Evolutionary conservation across 73 alveolate species (phyloP), one percentile per base, ranked within the genome.

Genomic region (Loxodes magnus): DNA sequence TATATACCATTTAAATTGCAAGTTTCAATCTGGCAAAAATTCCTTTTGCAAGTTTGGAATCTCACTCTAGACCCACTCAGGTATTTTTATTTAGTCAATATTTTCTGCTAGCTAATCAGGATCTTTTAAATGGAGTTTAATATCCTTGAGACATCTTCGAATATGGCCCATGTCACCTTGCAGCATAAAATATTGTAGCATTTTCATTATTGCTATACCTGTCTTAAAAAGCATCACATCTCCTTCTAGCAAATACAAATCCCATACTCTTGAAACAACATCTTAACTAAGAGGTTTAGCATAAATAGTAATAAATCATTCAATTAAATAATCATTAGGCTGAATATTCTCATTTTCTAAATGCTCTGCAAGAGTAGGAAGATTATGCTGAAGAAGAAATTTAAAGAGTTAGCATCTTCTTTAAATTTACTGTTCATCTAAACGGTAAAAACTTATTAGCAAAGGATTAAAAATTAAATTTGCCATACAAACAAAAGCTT

Each of bases 251-350:
- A 70, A 60, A 33, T 33, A 33, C 38, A 79, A 64, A 55, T 85
- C 96, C 93, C 96, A 85, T 15, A 85, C 77, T 65, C 93, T 67
- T 22, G 74, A 49, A 28, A 81, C 69, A 17, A 75, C 54, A 53
- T 65, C 75, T 27, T 74, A 39, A 23, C 53, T 39, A 19, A 87
- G 44, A 37, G 78, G 75, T 39, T 88, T 58, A 0, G 94, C 70
- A 50, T 59, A 87, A 27, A 82, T 43, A 28, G 97, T 80, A 86
- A 77, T 75, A 31, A 82, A 48, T 91, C 94, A 82, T 77, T 87
- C 97, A 36, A 71, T 61, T 3, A 82, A 73, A 51, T 66, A 82
- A 48, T 63, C 66, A 27, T 79, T 82, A 5, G 93, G 87, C 27
- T 67, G 34, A 4, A 87, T 77, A 39, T 71, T 80, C 42, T 64